A percentile compares a stretch with the other conserved stretches of the same genome.
Conservation (phyloP, 2,329 filamentous ascomycete species). For the Teratosphaeria destructans region DNA sequence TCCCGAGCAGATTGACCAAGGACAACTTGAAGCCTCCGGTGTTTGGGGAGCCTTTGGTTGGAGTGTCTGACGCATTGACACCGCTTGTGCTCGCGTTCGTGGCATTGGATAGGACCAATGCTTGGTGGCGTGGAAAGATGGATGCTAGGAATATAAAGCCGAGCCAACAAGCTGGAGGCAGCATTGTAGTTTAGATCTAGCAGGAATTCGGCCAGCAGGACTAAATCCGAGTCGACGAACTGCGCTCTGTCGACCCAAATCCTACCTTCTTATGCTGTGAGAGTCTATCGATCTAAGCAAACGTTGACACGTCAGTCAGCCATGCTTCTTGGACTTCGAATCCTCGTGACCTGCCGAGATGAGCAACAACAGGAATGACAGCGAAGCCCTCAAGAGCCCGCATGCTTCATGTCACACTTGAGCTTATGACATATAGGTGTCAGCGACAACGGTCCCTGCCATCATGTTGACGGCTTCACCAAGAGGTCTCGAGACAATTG, state of each 20-base stretch:
- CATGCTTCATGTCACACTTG: neutral
- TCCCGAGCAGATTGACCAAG: slow-evolving; percentile 37
- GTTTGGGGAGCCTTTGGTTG: neutral
- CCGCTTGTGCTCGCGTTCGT: neutral
- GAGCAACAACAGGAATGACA: neutral
- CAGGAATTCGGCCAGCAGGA: neutral
- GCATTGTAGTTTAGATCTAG: neutral
- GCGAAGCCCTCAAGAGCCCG: neutral
- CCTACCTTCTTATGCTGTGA: neutral
- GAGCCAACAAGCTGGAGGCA: neutral
- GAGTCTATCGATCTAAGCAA: neutral
- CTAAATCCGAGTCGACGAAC: neutral
- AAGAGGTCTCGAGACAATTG: neutral
- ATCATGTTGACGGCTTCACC: neutral
- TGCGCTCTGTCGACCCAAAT: neutral
- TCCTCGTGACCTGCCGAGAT: neutral
- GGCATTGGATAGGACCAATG: neutral
- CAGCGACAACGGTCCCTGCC: neutral
- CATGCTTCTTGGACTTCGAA: neutral
- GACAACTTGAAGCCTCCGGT: neutral
- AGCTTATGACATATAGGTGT: neutral
- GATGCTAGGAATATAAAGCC: neutral
- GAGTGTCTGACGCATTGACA: neutral
- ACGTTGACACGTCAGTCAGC: neutral
- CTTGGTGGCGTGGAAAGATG: neutral